Base-by-base conservation (phyloP, 495 filamentous ascomycete genomes). In the Aspergillus cavernicola region DNA sequence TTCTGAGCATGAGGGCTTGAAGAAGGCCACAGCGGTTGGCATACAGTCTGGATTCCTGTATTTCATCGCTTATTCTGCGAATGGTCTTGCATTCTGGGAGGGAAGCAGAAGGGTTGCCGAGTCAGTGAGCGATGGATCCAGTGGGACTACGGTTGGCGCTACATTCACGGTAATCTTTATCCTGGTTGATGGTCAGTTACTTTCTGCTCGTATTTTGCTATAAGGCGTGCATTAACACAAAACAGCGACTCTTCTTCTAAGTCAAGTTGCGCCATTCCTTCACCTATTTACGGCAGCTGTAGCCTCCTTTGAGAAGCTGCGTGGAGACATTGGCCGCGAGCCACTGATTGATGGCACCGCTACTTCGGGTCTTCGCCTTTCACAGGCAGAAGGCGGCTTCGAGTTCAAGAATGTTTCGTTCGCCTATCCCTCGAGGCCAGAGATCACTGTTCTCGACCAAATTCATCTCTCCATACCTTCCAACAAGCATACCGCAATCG, bases 21-120 rank as follows among this genome's bases (percentile, higher is more conserved):
- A 80, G 52, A 88, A 85, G 60, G 78, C 80, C 4, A 53, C 75
- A 2, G 80, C 78, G 0, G 69, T 77, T n/a, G 85, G 79, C 10
- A 65, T 80, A 1, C 82, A 86, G 50, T 74, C 81, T n/a, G 83
- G 84, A n/a, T 56, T 82, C 16, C 62, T 88, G 18, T 87, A 85
- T 55, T 86, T 88, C 52, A 77, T 85, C 50, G 80, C 80, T 7
- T 86, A 82, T 55, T 72, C 78, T 12, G 84, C 80, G 3, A 85
- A 85, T 58, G 84, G 78, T 33, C 65, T 88, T 15, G 84, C 84
- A 2, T 87, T 85, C 52, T 88, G 81, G 82, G 78, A 86, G 57
- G 85, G 83, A 15, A 79, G 77, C 53, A 66, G 64, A 32, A 69
- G 70, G 13, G 75, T 86, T 45, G 80, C 78, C 16, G 61, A 75